Evolutionary conservation across 2,329 filamentous ascomycete species (phyloP), one percentile per base, ranked within the genome.

Genomic region (Sporothrix phasma): DNA sequence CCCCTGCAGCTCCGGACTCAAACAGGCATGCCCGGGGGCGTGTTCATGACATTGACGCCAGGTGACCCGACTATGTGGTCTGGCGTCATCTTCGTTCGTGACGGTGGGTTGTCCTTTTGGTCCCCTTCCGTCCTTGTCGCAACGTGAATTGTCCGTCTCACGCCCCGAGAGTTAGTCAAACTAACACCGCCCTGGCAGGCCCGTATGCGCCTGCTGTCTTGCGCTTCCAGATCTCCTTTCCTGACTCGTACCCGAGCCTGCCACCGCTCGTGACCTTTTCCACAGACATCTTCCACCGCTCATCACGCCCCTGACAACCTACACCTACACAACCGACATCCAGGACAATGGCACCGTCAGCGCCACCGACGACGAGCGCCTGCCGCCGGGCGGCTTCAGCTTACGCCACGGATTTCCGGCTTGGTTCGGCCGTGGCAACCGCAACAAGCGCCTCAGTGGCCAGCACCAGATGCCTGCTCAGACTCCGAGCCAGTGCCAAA

Each of bases 251-350:
- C 73, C 93, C 93, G 13, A 77, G 81, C 61, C 77, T 90, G 22
- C 90, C 93, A 60, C 94, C 94, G 10, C 80, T 92, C 19, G 85
- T 99, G 68, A 93, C 88, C 63, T 96, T 99, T 75, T 84, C 86
- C 53, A 95, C 90, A 69, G 93, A 97, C 73, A 88, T 97, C 69
- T 99, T 97, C 74, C 93, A 99, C 74, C 93, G 19, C 81, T 99
- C 47, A 87, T 97, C 69, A 92, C 92, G 7, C 92, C 94, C 43
- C 81, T 95, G 67, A 96, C 92, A n/a, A 96, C 91, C 3, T 95
- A 96, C 76, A 94, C 90, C 72, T 95, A 96, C 78, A 89, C 90
- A 47, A 92, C 90, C 67, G 87, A 88, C 64, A 85, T 88, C 41
- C 84, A 89, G 66, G 87, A 86, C 66, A 83, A 84, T 64, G 90